Base-by-base conservation (phyloP, 345 rosid genomes). In the Euphorbia peplus region DNA sequence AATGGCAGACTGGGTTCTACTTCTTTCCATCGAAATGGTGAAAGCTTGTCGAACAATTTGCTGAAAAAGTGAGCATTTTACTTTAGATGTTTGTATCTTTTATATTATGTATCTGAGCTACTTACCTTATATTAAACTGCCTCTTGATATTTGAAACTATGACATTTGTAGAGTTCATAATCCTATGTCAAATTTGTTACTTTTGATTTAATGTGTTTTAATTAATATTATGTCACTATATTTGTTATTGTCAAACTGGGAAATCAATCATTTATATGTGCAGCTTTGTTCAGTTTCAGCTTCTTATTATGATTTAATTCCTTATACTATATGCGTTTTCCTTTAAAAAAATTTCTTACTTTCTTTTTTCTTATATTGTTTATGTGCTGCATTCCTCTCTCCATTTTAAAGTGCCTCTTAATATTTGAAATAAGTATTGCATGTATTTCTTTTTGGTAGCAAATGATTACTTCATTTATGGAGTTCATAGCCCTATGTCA, bases 11-110 rank as follows among this genome's bases (percentile, higher is more conserved):
- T 55, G 39, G 55, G 79, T 70, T 75, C 84, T 32, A 18, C 68
- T 64, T 70, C 79, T 19, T 69, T 73, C 32, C 25, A 50, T 70
- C 71, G 54, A 62, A 69, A 56, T 63, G 77, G 68, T 48, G 78
- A 77, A 24, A 50, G 66, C 67, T 53, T 30, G 47, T 60, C 66
- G 61, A 70, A 24, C 58, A 53, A 41, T 24, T 50, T 15, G 48
- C 59, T 63, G 25, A 68, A 67, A 8, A 77, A 73, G 90, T 86
- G 74, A 77, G 83, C 67, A 39, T 60, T 48, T 70, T 66, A 52
- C 57, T 35, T 44, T 21, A 13, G 21, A 47, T 47, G 30, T 47
- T 39, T 14, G 29, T 26, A 46, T 21, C 46, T 19, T 1, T 2
- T 68, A 5, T 32, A 30, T 50, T 9, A 18, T 6, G 11, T 42